Evolutionary conservation across 768 basidiomycete genomes (phyloP).

Genomic region (Boletellus emodensis): DNA sequence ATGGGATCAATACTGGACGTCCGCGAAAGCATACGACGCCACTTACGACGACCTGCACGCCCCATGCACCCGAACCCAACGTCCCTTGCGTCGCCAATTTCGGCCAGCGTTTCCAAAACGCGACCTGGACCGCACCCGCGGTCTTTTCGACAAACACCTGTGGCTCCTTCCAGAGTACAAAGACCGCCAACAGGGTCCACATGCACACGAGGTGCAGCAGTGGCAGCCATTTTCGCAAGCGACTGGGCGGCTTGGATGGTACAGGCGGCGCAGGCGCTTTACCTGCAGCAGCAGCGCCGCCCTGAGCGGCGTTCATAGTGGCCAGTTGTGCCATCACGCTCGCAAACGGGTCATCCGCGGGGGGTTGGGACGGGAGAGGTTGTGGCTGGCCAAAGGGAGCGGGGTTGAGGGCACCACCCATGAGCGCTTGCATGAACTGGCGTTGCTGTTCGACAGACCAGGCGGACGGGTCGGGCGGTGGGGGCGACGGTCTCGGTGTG

Average conservation of each 20-base stretch:
- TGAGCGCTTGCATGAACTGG: conserved; percentile 64
- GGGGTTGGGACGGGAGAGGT: background rate
- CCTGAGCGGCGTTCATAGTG: conserved; percentile 23
- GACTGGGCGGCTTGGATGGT: conserved; percentile 36
- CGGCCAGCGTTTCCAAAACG: conserved; percentile 61
- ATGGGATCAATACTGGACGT: conserved; percentile 1
- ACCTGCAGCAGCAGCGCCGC: conserved; percentile 16
- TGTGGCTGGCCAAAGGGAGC: conserved; percentile 12
- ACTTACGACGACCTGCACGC: conserved; percentile 57
- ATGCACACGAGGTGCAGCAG: conserved; percentile 60
- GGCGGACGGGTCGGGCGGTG: conserved; percentile 47
- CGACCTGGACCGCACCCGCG: conserved; percentile 31
- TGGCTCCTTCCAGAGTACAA: conserved; percentile 66
- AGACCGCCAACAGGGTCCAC: conserved; percentile 65
- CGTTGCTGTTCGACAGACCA: conserved; percentile 70
- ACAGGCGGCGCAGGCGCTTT: conserved; percentile 25
- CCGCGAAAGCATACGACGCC: background rate
- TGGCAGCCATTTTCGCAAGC: conserved; percentile 58
- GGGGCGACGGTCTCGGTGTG: conserved; percentile 24
- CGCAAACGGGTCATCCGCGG: conserved; percentile 44
- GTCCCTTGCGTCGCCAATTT: conserved; percentile 43
- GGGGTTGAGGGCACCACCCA: conserved; percentile 37
- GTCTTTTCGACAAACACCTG: conserved; percentile 38
- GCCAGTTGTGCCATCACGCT: conserved; percentile 36
- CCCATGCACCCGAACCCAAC: conserved; percentile 34